Evolutionary conservation across 169 alveolate genomes (phyloP).

Genomic region (Cytauxzoon felis): DNA sequence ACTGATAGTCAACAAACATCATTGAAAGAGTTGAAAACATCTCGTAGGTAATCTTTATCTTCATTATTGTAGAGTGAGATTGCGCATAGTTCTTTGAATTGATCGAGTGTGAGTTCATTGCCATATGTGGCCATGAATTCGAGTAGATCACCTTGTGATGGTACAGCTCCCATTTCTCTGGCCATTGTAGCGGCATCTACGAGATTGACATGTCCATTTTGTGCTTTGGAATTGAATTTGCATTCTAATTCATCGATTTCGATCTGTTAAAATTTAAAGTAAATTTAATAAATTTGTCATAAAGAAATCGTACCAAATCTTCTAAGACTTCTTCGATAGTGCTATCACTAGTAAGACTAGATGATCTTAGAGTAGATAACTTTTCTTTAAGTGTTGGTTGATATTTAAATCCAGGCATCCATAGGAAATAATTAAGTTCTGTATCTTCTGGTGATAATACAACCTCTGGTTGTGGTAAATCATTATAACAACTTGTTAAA

Average conservation of each 20-base stretch:
- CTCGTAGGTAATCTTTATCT: constrained; percentile 23
- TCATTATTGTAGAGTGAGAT: constrained; percentile 49
- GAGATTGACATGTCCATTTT: constrained; percentile 25
- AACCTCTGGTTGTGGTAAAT: constrained; percentile 63
- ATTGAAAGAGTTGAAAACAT: constrained; percentile 8
- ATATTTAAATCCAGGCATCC: constrained; percentile 66
- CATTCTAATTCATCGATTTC: constrained; percentile 35
- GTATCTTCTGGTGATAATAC: constrained; percentile 63
- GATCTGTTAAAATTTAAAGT: constrained; percentile 30
- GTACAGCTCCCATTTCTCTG: constrained; percentile 53
- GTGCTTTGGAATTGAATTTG: constrained; percentile 26
- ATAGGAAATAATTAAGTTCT: constrained; percentile 57
- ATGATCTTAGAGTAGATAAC: constrained; percentile 38
- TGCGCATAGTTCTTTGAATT: constrained; percentile 54
- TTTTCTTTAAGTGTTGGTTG: constrained; percentile 56
- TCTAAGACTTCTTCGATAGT: constrained; percentile 49
- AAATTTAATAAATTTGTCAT: background rate
- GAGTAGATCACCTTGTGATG: constrained; percentile 52
- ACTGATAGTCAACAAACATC: constrained; percentile 2
- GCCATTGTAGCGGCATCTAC: constrained; percentile 35
- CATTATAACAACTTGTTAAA: constrained; percentile 51
- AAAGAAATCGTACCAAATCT: constrained; percentile 58
- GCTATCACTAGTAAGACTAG: constrained; percentile 18
- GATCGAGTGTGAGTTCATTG: constrained; percentile 25
- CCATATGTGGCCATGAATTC: constrained; percentile 56